These are phyloP conservation scores for Chlorella sorokiniana DNA, from an alignment of 139 green algal species.

Conservation along the genomic window DNA sequence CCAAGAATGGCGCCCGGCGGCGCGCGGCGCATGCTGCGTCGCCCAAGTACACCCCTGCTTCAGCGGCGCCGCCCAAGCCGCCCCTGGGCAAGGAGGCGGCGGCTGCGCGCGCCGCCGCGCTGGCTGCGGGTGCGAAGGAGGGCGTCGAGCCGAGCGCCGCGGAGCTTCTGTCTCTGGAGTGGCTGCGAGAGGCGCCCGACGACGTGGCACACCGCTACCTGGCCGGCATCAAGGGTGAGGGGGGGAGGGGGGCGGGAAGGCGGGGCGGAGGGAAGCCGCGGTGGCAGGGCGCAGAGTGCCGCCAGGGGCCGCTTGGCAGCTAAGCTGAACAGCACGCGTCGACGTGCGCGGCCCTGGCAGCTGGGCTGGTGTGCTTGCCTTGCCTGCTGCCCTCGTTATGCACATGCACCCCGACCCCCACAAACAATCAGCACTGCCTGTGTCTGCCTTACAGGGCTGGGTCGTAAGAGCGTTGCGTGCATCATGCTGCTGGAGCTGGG, in stretches of 20 bases:
- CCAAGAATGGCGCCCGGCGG: neutral
- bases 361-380: neutral
- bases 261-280: no score
- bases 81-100: neutral
- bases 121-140: neutral
- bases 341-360: neutral
- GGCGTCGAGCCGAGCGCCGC: neutral
- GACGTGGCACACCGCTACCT: conserved; percentile 60
- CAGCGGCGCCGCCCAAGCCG: neutral
- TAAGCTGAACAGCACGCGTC: no score
- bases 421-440: neutral
- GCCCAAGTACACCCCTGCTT: neutral
- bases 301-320: no score
- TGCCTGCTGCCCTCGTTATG: no score
- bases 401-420: neutral
- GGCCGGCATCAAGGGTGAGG: conserved; percentile 58
- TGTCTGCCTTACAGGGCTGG: conserved; percentile 54
- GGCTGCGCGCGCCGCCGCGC: neutral
- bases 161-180: conserved; percentile 69
- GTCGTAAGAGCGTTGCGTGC: conserved; percentile 76
- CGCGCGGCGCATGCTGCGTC: neutral
- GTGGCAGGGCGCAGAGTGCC: no score
- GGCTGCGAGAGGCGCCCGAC: conserved; percentile 53
- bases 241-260: neutral
- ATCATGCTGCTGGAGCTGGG: conserved; percentile 71